These are phyloP conservation scores for Rutidosis leptorrhynchoides DNA, from an alignment of 129 eudicot genomes.

Conservation along the genomic window DNA sequence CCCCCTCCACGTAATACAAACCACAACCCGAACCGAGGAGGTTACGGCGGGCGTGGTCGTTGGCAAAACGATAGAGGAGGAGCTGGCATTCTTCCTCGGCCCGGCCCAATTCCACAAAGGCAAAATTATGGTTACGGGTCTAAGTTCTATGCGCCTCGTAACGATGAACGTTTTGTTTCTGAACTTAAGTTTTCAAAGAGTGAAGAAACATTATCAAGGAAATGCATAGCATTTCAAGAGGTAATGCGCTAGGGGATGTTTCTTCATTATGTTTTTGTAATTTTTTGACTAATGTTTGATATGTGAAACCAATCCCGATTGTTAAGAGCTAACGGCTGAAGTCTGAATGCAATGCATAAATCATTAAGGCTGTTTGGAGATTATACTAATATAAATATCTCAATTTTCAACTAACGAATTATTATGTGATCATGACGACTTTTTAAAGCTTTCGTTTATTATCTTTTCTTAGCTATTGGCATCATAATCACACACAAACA, in stretches of 20 bases:
- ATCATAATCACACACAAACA: background rate
- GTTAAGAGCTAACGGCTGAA: background rate
- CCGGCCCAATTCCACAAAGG: slow-evolving; percentile 78
- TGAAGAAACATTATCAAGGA: slow-evolving; percentile 93
- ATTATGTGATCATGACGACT: background rate
- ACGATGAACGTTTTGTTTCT: slow-evolving; percentile 96
- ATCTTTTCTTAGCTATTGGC: background rate
- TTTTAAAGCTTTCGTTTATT: background rate
- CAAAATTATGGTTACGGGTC: slow-evolving; percentile 60
- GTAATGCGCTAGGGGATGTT: slow-evolving; percentile 31
- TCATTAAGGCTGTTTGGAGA: background rate
- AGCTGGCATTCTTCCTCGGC: slow-evolving; percentile 91
- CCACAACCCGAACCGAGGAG: slow-evolving; percentile 60
- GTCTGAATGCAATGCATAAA: background rate
- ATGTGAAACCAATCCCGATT: too few species aligned
- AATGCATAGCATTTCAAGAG: slow-evolving; percentile 79
- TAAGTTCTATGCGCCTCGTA: slow-evolving; percentile 48
- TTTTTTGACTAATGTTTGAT: background rate
- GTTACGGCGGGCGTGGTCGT: slow-evolving; percentile 74
- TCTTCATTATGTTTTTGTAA: background rate
- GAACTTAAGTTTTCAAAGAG: slow-evolving; percentile 92
- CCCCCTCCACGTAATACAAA: slow-evolving; percentile 69
- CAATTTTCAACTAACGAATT: background rate
- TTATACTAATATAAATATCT: background rate
- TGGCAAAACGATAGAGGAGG: slow-evolving; percentile 95